Evolutionary conservation across 371 early-diverging fungal genomes (phyloP).

Genomic region (Synchytrium microbalum): DNA sequence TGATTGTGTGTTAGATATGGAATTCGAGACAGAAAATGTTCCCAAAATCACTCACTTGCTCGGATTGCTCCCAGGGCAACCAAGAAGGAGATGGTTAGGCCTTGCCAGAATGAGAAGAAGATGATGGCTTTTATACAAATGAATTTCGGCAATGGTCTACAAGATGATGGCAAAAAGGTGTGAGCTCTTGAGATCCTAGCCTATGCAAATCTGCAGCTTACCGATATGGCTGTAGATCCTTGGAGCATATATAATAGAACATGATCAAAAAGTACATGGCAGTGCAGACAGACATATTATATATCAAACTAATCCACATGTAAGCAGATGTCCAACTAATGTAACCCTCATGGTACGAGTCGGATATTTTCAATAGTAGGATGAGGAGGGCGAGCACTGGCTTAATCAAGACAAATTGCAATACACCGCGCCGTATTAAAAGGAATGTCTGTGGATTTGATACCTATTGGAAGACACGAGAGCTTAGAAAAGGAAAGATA

Average conservation of each 20-base stretch:
- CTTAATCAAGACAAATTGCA: slow-evolving; percentile 89
- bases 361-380: slow-evolving; percentile 66
- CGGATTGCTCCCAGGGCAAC: slow-evolving; percentile 65
- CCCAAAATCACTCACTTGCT: slow-evolving; percentile 39
- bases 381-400: slow-evolving; percentile 72
- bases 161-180: neutral
- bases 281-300: slow-evolving; percentile 78
- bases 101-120: slow-evolving; percentile 95
- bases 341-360: slow-evolving; percentile 72
- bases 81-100: slow-evolving; percentile 75
- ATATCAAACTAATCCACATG: slow-evolving; percentile 72
- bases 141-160: slow-evolving; percentile 86
- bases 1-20: neutral
- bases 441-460: slow-evolving; percentile 84
- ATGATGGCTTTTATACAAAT: slow-evolving; percentile 89
- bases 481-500: slow-evolving; percentile 7
- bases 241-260: slow-evolving; percentile 77
- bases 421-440: slow-evolving; percentile 81
- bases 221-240: slow-evolving; percentile 72
- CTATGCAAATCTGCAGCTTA: slow-evolving; percentile 19
- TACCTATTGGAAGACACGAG: slow-evolving; percentile 36
- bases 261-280: slow-evolving; percentile 82
- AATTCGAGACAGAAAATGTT: neutral
- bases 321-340: slow-evolving; percentile 65
- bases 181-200: no score